A percentile compares a stretch with the other conserved stretches of the same genome.
Conservation (phyloP, 805 yeast genomes). For the Nakazawaea populi region DNA sequence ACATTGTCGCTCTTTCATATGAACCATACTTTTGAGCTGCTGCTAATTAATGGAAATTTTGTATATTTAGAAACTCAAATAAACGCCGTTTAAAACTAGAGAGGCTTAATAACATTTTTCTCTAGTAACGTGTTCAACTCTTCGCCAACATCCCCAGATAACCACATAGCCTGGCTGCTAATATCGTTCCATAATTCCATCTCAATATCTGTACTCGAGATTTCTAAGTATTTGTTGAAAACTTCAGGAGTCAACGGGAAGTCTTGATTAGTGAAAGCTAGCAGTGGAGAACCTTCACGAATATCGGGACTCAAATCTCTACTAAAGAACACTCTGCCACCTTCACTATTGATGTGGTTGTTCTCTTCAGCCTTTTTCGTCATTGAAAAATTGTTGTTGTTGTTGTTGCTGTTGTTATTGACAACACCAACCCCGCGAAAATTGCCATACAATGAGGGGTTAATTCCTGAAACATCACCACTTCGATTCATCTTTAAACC, state of each 20-base stretch:
- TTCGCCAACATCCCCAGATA: conserved; percentile 38
- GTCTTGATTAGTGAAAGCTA: conserved; percentile 1
- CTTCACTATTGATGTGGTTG: no score
- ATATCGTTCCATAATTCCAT: conserved; percentile 70
- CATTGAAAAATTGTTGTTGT: conserved; percentile 4
- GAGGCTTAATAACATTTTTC: not conserved
- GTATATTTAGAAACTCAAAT: no score
- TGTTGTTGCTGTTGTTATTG: not conserved
- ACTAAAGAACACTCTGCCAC: no score
- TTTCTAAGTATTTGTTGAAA: conserved; percentile 4
- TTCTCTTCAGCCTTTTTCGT: no score
- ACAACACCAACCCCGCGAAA: not conserved
- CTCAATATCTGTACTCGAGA: conserved; percentile 30
- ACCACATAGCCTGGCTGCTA: conserved; percentile 73
- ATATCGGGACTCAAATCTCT: conserved; percentile 6
- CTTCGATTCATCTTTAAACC: not conserved
- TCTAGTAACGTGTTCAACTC: conserved; percentile 21
- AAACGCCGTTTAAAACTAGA: no score
- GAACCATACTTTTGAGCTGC: not conserved
- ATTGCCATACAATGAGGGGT: not conserved
- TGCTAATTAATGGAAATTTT: not conserved
- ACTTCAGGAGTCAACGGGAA: conserved; percentile 9
- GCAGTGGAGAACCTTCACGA: not conserved
- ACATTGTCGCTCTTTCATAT: no score
- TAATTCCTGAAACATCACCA: not conserved